These are phyloP conservation scores for Penicillium sp. DNA, from an alignment of 2,329 filamentous ascomycete genomes.

Conservation along the genomic window DNA sequence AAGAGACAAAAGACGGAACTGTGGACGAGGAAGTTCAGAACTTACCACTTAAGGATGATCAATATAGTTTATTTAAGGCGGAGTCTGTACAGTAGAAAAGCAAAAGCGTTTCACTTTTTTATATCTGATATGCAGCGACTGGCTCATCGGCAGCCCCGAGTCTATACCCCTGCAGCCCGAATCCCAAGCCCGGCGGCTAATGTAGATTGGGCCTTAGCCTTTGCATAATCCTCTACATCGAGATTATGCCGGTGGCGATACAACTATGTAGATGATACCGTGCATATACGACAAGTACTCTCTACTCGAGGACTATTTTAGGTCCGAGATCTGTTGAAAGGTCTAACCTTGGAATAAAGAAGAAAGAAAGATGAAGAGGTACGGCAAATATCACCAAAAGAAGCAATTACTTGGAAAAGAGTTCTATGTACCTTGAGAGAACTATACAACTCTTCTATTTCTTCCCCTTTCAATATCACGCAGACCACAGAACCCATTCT, in stretches of 20 bases:
- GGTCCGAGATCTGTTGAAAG: too few relatives aligned
- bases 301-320: too few relatives aligned
- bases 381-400: background rate
- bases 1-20: slow-evolving; percentile 1
- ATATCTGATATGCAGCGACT: slow-evolving; percentile 16
- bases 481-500: background rate
- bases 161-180: slow-evolving; percentile 1
- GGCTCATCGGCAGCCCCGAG: slow-evolving; percentile 12
- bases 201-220: background rate
- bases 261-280: too few relatives aligned
- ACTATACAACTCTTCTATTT: slow-evolving; percentile 7
- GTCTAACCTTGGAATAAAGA: too few relatives aligned
- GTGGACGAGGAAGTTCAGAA: slow-evolving; percentile 4
- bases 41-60: slow-evolving; percentile 9
- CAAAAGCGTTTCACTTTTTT: slow-evolving; percentile 2
- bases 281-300: too few relatives aligned
- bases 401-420: background rate
- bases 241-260: too few relatives aligned
- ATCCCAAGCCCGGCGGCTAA: background rate
- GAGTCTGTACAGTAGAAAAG: background rate
- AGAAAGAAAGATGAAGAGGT: too few relatives aligned
- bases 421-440: slow-evolving; percentile 5
- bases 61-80: slow-evolving; percentile 13
- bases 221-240: background rate
- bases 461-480: slow-evolving; percentile 4